These are phyloP conservation scores for Catunica adiposa DNA, from an alignment of 2,329 filamentous ascomycete species.

Conservation along the genomic window DNA sequence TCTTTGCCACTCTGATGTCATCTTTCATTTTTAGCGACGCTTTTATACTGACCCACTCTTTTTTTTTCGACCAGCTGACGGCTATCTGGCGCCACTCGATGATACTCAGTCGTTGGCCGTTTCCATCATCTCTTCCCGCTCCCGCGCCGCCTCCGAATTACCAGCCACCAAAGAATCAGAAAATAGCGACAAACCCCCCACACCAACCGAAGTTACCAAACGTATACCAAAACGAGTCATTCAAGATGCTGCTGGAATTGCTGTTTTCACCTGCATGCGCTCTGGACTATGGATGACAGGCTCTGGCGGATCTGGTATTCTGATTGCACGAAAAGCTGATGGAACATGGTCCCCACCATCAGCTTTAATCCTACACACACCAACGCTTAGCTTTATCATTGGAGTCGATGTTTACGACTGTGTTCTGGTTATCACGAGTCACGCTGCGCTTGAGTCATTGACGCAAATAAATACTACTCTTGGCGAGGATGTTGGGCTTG, in stretches of 20 bases:
- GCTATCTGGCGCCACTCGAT: conserved; percentile 34
- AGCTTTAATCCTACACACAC: conserved; percentile 77
- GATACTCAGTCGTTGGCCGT: conserved; percentile 20
- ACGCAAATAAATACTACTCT: conserved; percentile 63
- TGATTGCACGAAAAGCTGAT: conserved; percentile 69
- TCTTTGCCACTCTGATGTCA: conserved; percentile 2
- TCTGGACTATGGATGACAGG: conserved; percentile 84
- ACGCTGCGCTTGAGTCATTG: conserved; percentile 69
- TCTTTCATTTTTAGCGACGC: not conserved
- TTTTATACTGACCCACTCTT: not conserved
- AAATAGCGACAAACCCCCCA: conserved; percentile 22
- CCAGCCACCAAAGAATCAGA: not conserved
- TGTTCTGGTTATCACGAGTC: conserved; percentile 79
- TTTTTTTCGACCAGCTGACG: conserved; percentile 30
- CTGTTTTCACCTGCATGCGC: conserved; percentile 91
- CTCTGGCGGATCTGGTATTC: conserved; percentile 73
- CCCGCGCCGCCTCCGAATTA: not conserved
- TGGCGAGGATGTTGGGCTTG: conserved; percentile 63
- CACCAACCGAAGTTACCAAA: conserved; percentile 38
- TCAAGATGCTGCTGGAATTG: conserved; percentile 73
- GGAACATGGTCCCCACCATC: conserved; percentile 85
- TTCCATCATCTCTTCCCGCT: conserved; percentile 23
- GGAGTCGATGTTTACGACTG: conserved; percentile 95
- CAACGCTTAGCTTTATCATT: conserved; percentile 73
- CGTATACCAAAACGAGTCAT: conserved; percentile 80